Base-by-base conservation (phyloP, 306 rosid genomes). In the Inga oerstediana region DNA sequence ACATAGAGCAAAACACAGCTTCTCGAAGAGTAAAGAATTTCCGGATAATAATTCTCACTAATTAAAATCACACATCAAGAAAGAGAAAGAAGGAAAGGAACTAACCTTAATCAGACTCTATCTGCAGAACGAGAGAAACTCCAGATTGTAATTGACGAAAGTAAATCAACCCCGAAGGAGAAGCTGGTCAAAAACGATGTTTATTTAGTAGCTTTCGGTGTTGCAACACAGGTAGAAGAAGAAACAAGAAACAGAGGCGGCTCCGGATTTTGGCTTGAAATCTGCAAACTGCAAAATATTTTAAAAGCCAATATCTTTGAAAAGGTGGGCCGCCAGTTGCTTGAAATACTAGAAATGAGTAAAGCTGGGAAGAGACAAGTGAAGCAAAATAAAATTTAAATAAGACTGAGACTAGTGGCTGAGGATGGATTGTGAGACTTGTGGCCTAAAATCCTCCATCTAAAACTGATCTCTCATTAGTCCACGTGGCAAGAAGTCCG, bases 391-490 rank as follows among this genome's bases (percentile, higher is more conserved):
- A 80, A 8, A 67, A 79, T 15, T 13, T 3, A 0, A 43, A 8
- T 79, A 49, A 74, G 75, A 22, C 43, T 72, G 32, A 48, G 54
- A 78, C 83, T 78, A 87, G 98, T 90, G 98, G 93, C 92, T 89
- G 88, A 90, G 82, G 75, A 84, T 68, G 17, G 80, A 74, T 34
- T 13, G 0, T 5, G 59, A 75, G 74, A 48, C 76, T 88, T 70
- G 97, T 91, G 97, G 97, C 85, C 80, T 77, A 39, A 87, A 89
- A 37, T 0, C 24, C 76, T 71, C 87, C 96, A 90, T 90, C 94
- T 81, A 88, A 89, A 93, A 77, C 92, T 44, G 76, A 30, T 71
- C 5, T 3, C 10, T 19, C 59, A 89, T 86, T 90, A 73, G 86
- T 0, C 70, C 90, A 79, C 81, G 85, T 84, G 78, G 49, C 39